A percentile compares a stretch with the other conserved stretches of the same genome.
Evolutionary conservation across 805 yeast genomes (phyloP).

Genomic region (Metschnikowia picachoensis): DNA sequence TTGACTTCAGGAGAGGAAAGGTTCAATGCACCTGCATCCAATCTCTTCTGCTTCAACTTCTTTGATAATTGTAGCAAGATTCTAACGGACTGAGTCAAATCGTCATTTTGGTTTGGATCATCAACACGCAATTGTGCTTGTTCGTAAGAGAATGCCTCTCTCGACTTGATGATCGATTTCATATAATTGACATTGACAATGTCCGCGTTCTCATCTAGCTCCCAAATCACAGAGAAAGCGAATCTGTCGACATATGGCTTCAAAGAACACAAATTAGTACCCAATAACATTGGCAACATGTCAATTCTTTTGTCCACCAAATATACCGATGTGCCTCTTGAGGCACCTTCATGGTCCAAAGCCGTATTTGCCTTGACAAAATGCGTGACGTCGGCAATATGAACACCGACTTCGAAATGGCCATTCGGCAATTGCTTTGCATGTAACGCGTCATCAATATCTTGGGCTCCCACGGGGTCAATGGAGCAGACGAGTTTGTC

Average conservation of each 20-base stretch:
- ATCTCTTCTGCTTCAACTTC: constrained; percentile 75
- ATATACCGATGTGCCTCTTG: constrained; percentile 96
- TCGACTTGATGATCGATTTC: constrained; percentile 84
- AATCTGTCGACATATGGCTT: constrained; percentile 93
- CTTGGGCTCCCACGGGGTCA: constrained; percentile 98
- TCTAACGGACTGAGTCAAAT: constrained; percentile 86
- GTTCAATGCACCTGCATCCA: constrained; percentile 94
- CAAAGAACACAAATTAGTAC: constrained; percentile 93
- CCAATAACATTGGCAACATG: constrained; percentile 93
- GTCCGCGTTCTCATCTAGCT: constrained; percentile 79
- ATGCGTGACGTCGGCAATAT: constrained; percentile 97
- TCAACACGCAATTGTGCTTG: constrained; percentile 91
- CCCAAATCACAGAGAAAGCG: constrained; percentile 97
- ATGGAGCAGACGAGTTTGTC: constrained; percentile 90
- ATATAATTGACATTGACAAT: constrained; percentile 75
- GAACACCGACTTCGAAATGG: constrained; percentile 96
- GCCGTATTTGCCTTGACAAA: constrained; percentile 92
- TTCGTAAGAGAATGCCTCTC: constrained; percentile 93
- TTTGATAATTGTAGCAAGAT: constrained; percentile 75
- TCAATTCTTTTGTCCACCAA: constrained; percentile 97
- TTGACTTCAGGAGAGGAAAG: constrained; percentile 97
- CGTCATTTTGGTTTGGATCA: constrained; percentile 71
- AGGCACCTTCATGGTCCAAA: constrained; percentile 91
- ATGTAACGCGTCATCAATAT: constrained; percentile 97
- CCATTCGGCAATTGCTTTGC: constrained; percentile 85